Base-by-base conservation (phyloP, 2,329 filamentous ascomycete species). In the Hirsutella minnesotensis region DNA sequence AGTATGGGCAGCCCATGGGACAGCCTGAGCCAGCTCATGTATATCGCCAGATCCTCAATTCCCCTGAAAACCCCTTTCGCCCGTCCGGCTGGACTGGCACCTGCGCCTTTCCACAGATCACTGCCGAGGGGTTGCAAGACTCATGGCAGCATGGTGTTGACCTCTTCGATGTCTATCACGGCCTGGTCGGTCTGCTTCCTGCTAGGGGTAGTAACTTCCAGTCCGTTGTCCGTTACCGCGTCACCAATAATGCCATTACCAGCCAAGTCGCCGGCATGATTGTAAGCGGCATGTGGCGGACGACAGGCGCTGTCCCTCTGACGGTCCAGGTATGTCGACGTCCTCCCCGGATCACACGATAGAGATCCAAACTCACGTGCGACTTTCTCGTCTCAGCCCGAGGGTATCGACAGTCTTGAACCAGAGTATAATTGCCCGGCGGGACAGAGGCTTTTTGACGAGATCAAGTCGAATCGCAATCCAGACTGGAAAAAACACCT, bases 61-160 rank as follows among this genome's bases (percentile, higher is more conserved):
- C 74, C 3, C 53, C 72, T 0, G 64, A 72, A 16, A 90, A 89
- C 55, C 82, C 84, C 0, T 83, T 86, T 53, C 56, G 68, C 3
- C 73, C 77, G 0, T 56, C 69, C 1, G 84, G 83, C 3, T 88
- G 83, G 67, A 72, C 77, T 34, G 83, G 84, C 2, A 79, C 75
- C 12, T 92, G 86, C 51, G 79, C 83, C 51, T 92, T 90, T 56
- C 86, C 86, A 0, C 86, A 92, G 58, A 84, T 92, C 53, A 88
- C 84, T 0, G 64, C 72, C 1, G 72, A 64, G 16, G 86, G 86
- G 0, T 68, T 92, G 1, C 75, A 81, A 39, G 86, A 92, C 60
- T 82, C 81, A 13, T 82, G 75, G 67, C 72, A 80, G 48, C 86
- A 92, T 58, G 86, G 86, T 9, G 69, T 66, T n/a, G 85, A 92